Percentiles rank a stretch among this genome's conserved stretches.
phyloP scores from a whole-genome alignment of 148 eudicot species.

The Simmondsia chinensis region DNA sequence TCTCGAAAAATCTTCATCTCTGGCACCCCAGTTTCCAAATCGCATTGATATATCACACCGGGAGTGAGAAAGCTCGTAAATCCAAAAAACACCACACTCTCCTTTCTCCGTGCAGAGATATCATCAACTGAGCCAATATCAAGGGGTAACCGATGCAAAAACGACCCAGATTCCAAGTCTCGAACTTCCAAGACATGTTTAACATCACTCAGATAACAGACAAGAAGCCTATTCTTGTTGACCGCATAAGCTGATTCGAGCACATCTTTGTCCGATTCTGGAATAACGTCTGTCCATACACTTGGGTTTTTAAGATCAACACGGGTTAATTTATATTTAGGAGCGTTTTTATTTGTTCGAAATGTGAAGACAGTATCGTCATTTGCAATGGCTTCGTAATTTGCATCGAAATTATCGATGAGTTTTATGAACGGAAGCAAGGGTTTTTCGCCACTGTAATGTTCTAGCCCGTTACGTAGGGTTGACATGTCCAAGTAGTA shows the following conservation, averaged over 20 bases:
- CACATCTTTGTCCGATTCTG: conserved; percentile 72
- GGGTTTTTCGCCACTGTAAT: conserved; percentile 39
- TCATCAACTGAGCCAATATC: conserved; percentile 80
- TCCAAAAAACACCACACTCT: conserved; percentile 46
- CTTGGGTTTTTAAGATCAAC: conserved; percentile 69
- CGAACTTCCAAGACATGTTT: conserved; percentile 73
- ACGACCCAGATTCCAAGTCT: conserved; percentile 62
- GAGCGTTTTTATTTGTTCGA: conserved; percentile 83
- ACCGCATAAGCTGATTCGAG: conserved; percentile 80
- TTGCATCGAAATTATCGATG: conserved; percentile 77
- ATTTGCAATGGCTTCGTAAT: conserved; percentile 62
- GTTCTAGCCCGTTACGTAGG: conserved; percentile 62
- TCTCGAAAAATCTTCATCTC: conserved; percentile 70
- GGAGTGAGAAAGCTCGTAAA: conserved; percentile 88
- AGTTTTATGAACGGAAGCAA: conserved; percentile 84
- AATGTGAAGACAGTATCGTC: conserved; percentile 77
- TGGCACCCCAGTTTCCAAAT: conserved; percentile 43
- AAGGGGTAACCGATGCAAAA: conserved; percentile 63
- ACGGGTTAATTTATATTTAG: conserved; percentile 76
- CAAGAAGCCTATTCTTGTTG: conserved; percentile 54
- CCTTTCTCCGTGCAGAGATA: conserved; percentile 65
- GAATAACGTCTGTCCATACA: conserved; percentile 64
- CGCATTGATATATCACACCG: conserved; percentile 68
- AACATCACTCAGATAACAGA: conserved; percentile 78
- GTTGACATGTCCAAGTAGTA: conserved; percentile 67